Base-by-base conservation (phyloP, 331 rosid genomes). In the Quercus phellos region DNA sequence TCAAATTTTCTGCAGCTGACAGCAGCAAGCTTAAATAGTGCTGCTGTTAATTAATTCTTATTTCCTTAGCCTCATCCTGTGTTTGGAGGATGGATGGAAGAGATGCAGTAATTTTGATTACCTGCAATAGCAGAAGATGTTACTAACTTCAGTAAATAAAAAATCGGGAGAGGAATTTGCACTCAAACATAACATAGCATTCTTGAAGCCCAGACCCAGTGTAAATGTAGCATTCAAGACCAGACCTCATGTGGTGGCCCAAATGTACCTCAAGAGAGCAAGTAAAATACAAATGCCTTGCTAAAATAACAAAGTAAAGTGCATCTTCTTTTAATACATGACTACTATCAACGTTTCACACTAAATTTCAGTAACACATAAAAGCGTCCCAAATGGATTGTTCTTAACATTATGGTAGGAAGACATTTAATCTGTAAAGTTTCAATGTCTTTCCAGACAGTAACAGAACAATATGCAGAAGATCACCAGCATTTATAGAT, bases 91-190 rank as follows among this genome's bases (percentile, higher is more conserved):
- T 46, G 1, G 84, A 69, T 1, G 96, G 91, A 46, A 92, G 93
- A 7, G 94, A 90, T n/a, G 98, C 98, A 21, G 55, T 67, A 30
- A 92, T 84, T 80, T 87, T 82, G 55, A 89, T 78, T 21, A 82
- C 74, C 98, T 95, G 90, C 83, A 76, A 70, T n/a, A 16, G 51
- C 71, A n/a, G 27, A 7, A 66, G 14, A 32, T 61, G 3, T n/a
- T 56, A 22, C 13, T n/a, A 12, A 14, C 51, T 46, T 46, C 17
- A 46, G 4, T 12, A 46, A 46, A 11, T 46, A 12, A 46, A 3
- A 46, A 10, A 46, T 46, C 53, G 0, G 53, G 53, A 46, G 53
- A 46, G 16, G 53, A 46, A 12, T 46, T 46, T 11, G 12, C 21
- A 63, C 43, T 63, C 53, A 46, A 13, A 46, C 17, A 13, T 11